These are phyloP conservation scores for Penicillium manginii DNA, from an alignment of 495 filamentous ascomycete species.

Conservation along the genomic window DNA sequence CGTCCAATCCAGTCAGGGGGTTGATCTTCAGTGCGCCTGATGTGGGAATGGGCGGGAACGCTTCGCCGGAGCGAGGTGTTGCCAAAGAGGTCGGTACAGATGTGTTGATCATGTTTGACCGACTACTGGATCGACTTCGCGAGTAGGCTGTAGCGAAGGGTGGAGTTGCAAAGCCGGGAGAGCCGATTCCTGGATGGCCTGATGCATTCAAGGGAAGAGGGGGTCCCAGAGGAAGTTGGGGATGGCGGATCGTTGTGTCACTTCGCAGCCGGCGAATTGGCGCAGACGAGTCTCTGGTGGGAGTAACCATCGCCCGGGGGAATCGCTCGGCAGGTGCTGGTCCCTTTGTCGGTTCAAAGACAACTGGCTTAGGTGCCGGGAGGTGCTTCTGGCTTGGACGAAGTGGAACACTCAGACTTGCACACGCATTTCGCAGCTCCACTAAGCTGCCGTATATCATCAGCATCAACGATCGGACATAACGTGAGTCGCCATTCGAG, in stretches of 20 bases:
- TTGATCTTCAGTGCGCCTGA: slow-evolving; percentile 47
- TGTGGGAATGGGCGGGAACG: slow-evolving; percentile 65
- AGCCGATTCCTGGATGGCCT: slow-evolving; percentile 35
- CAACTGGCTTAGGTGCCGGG: slow-evolving; percentile 29
- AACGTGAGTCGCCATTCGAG: slow-evolving; percentile 73
- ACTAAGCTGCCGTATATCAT: slow-evolving; percentile 79
- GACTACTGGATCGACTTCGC: slow-evolving; percentile 57
- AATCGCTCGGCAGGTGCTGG: slow-evolving; percentile 26
- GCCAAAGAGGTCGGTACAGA: slow-evolving; percentile 54
- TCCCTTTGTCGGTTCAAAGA: slow-evolving; percentile 32
- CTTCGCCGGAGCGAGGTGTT: slow-evolving; percentile 78
- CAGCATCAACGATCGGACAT: slow-evolving; percentile 79
- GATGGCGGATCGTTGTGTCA: slow-evolving; percentile 65
- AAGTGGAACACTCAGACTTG: slow-evolving; percentile 42
- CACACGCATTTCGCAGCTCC: slow-evolving; percentile 67
- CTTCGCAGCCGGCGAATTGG: slow-evolving; percentile 59
- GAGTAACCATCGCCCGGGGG: slow-evolving; percentile 60
- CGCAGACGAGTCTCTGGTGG: slow-evolving; percentile 59
- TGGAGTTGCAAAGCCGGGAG: slow-evolving; percentile 40
- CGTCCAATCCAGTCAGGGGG: slow-evolving; percentile 59
- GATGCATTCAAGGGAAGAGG: slow-evolving; percentile 31
- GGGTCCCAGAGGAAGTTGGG: slow-evolving; percentile 37
- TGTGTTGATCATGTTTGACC: slow-evolving; percentile 51
- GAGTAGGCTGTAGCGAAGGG: slow-evolving; percentile 33
- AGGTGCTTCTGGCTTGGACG: slow-evolving; percentile 22